Evolutionary conservation across 140 eudicot species (phyloP).

Genomic region (Ambrosia hybrid): DNA sequence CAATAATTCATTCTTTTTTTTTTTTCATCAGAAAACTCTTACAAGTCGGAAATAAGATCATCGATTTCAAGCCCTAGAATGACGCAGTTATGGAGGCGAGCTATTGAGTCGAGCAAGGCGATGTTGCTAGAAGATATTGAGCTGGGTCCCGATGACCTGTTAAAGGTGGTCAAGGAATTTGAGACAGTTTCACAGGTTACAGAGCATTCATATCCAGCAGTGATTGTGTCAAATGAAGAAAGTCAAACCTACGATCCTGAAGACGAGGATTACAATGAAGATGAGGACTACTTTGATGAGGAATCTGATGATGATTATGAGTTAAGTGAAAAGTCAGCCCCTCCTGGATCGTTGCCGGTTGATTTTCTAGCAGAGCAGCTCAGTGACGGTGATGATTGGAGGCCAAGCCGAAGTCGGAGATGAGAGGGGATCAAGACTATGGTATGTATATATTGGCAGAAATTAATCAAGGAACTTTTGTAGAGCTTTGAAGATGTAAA

Average conservation of each 20-base stretch:
- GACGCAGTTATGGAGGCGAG: constrained; percentile 76
- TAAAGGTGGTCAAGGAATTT: constrained; percentile 77
- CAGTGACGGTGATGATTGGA: constrained; percentile 39
- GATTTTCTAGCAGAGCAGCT: constrained; percentile 59
- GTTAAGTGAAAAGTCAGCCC: constrained; percentile 39
- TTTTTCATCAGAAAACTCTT: constrained; percentile 27
- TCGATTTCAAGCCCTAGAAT: constrained; percentile 67
- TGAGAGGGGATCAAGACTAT: not conserved
- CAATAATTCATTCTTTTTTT: constrained; percentile 4
- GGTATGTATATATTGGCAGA: not conserved
- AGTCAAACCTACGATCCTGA: constrained; percentile 20
- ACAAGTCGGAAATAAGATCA: constrained; percentile 32
- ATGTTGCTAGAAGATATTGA: constrained; percentile 54
- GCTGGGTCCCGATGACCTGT: constrained; percentile 75
- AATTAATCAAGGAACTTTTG: not conserved
- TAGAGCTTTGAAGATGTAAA: not conserved
- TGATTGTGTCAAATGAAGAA: constrained; percentile 47
- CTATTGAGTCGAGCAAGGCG: constrained; percentile 74
- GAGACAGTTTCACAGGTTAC: constrained; percentile 57
- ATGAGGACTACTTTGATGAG: constrained; percentile 35
- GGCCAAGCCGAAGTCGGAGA: constrained; percentile 31
- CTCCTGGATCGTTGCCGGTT: constrained; percentile 71
- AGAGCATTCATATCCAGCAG: constrained; percentile 81
- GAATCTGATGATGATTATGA: constrained; percentile 38
- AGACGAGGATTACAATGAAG: constrained; percentile 33